Base-by-base conservation (phyloP, 768 basidiomycete genomes). In the Cubamyces sp. region DNA sequence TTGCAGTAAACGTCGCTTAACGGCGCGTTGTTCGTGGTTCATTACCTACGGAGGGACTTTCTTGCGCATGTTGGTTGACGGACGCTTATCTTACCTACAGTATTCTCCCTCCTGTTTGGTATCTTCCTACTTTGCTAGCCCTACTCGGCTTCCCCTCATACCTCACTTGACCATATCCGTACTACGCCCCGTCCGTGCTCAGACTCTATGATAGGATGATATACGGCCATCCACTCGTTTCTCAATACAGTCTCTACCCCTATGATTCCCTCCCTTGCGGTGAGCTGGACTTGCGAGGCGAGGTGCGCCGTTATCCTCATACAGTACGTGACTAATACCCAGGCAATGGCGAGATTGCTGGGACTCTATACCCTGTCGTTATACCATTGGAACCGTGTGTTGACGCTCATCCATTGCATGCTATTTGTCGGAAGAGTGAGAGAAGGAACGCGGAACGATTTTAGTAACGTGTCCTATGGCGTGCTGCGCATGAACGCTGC, bases 31-130 rank as follows among this genome's bases (percentile, higher is more conserved):
- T 23, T 37, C 19, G 28, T 26, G 37, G 19, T 48, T 7, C 14
- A 9, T 47, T 26, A 23, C 23, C 37, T 30, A 37, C 16, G 41
- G 55, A 58, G 56, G 56, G 62, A 63, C 62, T 40, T 57, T 58
- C 19, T 58, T 25, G 56, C 49, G 57, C 57, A 34, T 52, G 53
- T 42, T 21, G 42, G 12, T 19, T 45, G 51, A 47, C 52, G 62
- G 62, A 63, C 62, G 49, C 55, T 40, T 28, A 12, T n/a, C 34
- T 34, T 26, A 60, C 41, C 40, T 21, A 34, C 51, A 26, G 19
- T 11, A n/a, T 21, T 39, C 16, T 47, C 41, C 15, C 34, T 37
- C 40, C 14, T 41, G 23, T 18, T 23, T 19, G 5, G 16, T 28
- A 37, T 46, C 15, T 30, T 23, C 51, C 51, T 11, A 19, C 23